Conservation (phyloP, 371 early-diverging fungal genomes). For the Mucor racemosus region DNA sequence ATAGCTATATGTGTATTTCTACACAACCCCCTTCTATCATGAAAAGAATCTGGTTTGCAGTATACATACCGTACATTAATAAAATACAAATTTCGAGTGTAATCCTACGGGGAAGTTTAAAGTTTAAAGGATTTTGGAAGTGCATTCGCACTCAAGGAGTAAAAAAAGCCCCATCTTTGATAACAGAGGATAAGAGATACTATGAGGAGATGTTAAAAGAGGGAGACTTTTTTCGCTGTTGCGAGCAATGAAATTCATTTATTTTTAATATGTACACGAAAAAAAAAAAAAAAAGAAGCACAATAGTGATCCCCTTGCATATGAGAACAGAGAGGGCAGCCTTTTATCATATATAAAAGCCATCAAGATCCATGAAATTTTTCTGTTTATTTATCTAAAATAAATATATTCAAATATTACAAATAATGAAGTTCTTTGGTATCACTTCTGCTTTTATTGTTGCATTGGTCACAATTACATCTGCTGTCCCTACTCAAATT, state of each 20-base stretch:
- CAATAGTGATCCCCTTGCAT: not conserved
- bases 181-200: not conserved
- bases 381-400: not conserved
- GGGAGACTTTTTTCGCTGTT: not conserved
- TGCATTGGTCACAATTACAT: not conserved
- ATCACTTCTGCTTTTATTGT: not conserved
- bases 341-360: not conserved
- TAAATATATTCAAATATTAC: not conserved
- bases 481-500: not conserved
- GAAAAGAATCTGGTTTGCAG: not conserved
- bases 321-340: not conserved
- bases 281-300: not conserved
- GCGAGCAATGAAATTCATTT: not conserved
- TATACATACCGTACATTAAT: not conserved
- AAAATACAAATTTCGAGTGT: not conserved
- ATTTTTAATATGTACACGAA: not conserved
- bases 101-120: not conserved
- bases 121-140: not conserved
- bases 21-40: not conserved
- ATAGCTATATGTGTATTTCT: too few species aligned
- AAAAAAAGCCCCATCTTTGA: too few species aligned
- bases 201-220: not conserved
- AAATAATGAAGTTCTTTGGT: constrained; percentile 6
- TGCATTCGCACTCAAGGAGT: not conserved
- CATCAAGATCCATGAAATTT: not conserved